Percentiles rank a stretch among this genome's conserved stretches.
phyloP scores from a whole-genome alignment of 1,139 yeast genomes.

The Kodamaea fungicola region DNA sequence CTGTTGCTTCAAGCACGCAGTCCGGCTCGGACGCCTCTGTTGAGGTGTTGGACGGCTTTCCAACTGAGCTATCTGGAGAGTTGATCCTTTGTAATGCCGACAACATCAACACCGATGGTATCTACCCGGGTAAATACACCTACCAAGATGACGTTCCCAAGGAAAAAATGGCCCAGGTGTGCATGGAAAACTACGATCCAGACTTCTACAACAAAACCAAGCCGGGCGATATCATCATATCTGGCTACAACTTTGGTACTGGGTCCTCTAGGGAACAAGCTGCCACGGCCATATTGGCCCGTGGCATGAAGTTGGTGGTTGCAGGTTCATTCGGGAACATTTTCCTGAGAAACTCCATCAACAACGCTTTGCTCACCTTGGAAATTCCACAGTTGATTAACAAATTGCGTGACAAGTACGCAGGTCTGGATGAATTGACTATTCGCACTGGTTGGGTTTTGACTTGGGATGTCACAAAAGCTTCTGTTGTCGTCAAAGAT shows the following conservation, averaged over 20 bases:
- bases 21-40: constrained; percentile 44
- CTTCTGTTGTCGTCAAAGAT: constrained; percentile 75
- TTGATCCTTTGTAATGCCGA: constrained; percentile 94
- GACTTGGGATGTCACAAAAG: constrained; percentile 88
- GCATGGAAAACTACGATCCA: constrained; percentile 97
- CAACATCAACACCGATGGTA: constrained; percentile 96
- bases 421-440: constrained; percentile 62
- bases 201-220: constrained; percentile 79
- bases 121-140: constrained; percentile 97
- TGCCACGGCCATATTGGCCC: constrained; percentile 92
- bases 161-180: constrained; percentile 96
- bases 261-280: constrained; percentile 99
- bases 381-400: constrained; percentile 87
- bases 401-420: constrained; percentile 67
- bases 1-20: constrained; percentile 18
- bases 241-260: constrained; percentile 96
- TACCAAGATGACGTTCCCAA: constrained; percentile 95
- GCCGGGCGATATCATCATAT: constrained; percentile 83
- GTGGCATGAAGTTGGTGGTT: constrained; percentile 88
- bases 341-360: constrained; percentile 91
- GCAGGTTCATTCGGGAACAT: constrained; percentile 98
- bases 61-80: constrained; percentile 84
- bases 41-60: constrained; percentile 85
- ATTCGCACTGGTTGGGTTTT: constrained; percentile 93
- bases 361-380: constrained; percentile 88